Evolutionary conservation across 164 flowering plant species (phyloP).

Genomic region (Aristolochia fimbriata): DNA sequence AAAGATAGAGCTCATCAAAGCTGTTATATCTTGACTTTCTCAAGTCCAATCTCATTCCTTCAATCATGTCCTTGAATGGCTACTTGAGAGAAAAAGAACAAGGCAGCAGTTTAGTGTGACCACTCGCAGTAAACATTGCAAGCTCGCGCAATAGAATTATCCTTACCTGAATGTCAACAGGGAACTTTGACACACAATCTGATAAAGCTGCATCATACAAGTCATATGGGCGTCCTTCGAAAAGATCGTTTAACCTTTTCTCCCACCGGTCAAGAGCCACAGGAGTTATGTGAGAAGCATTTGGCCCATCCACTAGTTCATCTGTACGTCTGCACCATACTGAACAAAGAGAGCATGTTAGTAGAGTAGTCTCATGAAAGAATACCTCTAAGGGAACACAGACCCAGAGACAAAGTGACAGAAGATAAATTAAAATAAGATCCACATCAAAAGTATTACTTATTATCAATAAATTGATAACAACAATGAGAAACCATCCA

Average conservation of each 20-base stretch:
- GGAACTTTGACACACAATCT: conserved; percentile 68
- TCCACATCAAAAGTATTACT: not conserved
- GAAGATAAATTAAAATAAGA: not conserved
- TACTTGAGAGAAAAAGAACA: conserved; percentile 12
- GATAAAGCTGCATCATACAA: conserved; percentile 89
- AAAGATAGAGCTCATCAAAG: conserved; percentile 81
- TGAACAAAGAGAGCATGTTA: conserved; percentile 13
- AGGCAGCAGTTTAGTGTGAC: not conserved
- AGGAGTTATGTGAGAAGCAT: conserved; percentile 84
- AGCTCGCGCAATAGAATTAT: not conserved
- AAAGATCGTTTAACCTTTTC: conserved; percentile 59
- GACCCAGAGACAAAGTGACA: not conserved
- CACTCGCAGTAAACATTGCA: not conserved
- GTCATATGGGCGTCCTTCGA: conserved; percentile 68
- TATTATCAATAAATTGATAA: not conserved
- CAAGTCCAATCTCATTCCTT: conserved; percentile 89
- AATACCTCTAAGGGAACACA: not conserved
- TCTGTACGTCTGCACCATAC: conserved; percentile 95
- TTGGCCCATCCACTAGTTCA: conserved; percentile 91
- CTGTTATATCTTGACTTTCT: conserved; percentile 72
- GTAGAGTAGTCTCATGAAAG: not conserved
- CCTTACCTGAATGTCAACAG: conserved; percentile 73
- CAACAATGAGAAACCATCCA: not conserved
- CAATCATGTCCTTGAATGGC: conserved; percentile 95
- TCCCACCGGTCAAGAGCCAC: conserved; percentile 80